Base-by-base conservation (phyloP, 75 land plant species). In the Pinus albicaulis region DNA sequence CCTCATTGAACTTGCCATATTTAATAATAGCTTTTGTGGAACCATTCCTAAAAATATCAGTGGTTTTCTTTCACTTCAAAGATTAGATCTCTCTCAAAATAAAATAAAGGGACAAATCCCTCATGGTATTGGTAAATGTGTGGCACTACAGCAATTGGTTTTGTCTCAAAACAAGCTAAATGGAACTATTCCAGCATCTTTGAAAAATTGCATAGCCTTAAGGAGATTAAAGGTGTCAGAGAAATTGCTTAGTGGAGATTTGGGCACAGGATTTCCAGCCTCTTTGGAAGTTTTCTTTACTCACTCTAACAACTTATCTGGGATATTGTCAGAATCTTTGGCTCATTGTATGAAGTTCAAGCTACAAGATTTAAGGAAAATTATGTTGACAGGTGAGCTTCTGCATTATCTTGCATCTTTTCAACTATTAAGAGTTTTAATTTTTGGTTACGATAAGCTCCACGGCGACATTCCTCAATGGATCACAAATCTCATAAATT, bases 41-140 rank as follows among this genome's bases (percentile, higher is more conserved):
- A 16, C 41, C 7, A 80, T 80, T 55, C 78, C 82, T 16, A 56
- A 53, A 22, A 58, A 22, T 7, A 41, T 80, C 19, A 72, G 82
- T 3, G 28, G 16, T 13, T 68, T 80, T 15, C 13, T 20, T 25
- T 65, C 55, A 41, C 41, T 80, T 41, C 1, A 52, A 41, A 74
- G 66, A 44, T 77, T 80, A 52, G 82, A 80, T 66, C 44, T 76
- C 72, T 80, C 82, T 20, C 17, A 56, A 55, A 80, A 80, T 44
- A 53, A 76, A 22, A n/a, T 80, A 4, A 57, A 12, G 11, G 82
- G 82, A 24, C 66, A 17, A 36, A 80, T 80, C 25, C 82, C 82
- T 12, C 17, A 14, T 0, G 34, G 38, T 14, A 53, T 80, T 31
- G 77, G 74, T 19, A 59, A 71, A 24, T 34, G 72, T 57, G 79